phyloP scores from a whole-genome alignment of 2,329 filamentous ascomycete species.

The Phyllosticta paracitricarpa region DNA sequence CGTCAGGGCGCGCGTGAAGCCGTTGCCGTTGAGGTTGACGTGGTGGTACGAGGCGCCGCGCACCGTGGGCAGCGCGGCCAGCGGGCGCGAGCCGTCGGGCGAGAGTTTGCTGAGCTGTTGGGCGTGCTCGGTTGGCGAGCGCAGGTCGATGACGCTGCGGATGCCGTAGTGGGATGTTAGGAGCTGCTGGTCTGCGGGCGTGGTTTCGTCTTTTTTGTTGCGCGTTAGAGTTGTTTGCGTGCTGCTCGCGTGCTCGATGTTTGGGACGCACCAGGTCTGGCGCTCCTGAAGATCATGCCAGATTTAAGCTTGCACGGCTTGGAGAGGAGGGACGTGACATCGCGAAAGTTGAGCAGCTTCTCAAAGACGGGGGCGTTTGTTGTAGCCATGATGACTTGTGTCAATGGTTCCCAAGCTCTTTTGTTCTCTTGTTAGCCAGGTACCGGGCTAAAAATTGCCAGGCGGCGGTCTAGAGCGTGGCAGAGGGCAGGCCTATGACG shows the following conservation, averaged over 20 bases:
- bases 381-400: not conserved
- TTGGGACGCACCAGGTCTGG: conserved; percentile 22
- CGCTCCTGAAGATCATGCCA: conserved; percentile 24
- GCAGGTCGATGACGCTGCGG: conserved; percentile 66
- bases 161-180: conserved; percentile 54
- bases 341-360: conserved; percentile 28
- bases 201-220: conserved; percentile 53
- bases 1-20: conserved; percentile 59
- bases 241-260: not conserved
- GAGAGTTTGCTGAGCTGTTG: conserved; percentile 55
- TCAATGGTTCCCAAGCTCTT: not conserved
- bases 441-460: not conserved
- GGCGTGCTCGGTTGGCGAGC: conserved; percentile 67
- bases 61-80: conserved; percentile 48
- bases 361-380: conserved; percentile 12
- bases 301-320: conserved; percentile 14
- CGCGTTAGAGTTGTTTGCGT: not conserved
- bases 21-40: conserved; percentile 64
- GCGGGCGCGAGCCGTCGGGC: conserved; percentile 35
- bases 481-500: not conserved
- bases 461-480: not conserved
- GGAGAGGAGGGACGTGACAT: conserved; percentile 13
- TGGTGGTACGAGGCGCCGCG: conserved; percentile 53
- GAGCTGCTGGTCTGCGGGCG: conserved; percentile 49
- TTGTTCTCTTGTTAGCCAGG: not conserved